Conservation (phyloP, 208 protist species). For the Trypanosoma rangeli region DNA sequence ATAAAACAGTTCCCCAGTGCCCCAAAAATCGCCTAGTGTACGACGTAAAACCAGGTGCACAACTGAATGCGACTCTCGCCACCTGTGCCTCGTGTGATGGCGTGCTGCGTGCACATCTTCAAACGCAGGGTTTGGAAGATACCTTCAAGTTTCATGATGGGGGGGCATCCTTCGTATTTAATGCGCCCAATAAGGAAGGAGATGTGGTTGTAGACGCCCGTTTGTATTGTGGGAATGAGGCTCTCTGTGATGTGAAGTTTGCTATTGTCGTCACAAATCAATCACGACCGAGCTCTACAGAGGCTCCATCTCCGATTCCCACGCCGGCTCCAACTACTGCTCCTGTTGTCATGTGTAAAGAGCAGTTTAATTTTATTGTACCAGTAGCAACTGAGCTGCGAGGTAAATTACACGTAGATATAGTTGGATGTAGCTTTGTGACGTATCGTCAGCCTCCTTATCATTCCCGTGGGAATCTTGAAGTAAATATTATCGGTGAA, state of each 20-base stretch:
- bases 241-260: constrained; percentile 44
- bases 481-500: constrained; percentile 72
- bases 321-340: constrained; percentile 4
- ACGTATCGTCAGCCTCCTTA: constrained; percentile 49
- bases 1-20: constrained; percentile 18
- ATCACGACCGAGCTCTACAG: constrained; percentile 23
- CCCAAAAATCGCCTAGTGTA: constrained; percentile 19
- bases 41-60: constrained; percentile 18
- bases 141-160: constrained; percentile 25
- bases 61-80: constrained; percentile 25
- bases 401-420: constrained; percentile 37
- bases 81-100: constrained; percentile 22
- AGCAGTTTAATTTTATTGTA: constrained; percentile 48
- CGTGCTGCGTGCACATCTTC: constrained; percentile 10
- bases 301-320: constrained; percentile 14
- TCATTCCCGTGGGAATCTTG: constrained; percentile 29
- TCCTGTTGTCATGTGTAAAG: constrained; percentile 27
- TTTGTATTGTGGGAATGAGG: constrained; percentile 44
- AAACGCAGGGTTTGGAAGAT: background rate
- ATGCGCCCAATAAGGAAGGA: constrained; percentile 41
- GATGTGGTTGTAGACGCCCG: constrained; percentile 37
- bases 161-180: constrained; percentile 41
- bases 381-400: constrained; percentile 44
- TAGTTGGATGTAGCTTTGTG: constrained; percentile 36
- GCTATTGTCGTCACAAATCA: constrained; percentile 39